These are phyloP conservation scores for Malassezia obtusa DNA, from an alignment of 1,284 basidiomycete species.

Conservation along the genomic window DNA sequence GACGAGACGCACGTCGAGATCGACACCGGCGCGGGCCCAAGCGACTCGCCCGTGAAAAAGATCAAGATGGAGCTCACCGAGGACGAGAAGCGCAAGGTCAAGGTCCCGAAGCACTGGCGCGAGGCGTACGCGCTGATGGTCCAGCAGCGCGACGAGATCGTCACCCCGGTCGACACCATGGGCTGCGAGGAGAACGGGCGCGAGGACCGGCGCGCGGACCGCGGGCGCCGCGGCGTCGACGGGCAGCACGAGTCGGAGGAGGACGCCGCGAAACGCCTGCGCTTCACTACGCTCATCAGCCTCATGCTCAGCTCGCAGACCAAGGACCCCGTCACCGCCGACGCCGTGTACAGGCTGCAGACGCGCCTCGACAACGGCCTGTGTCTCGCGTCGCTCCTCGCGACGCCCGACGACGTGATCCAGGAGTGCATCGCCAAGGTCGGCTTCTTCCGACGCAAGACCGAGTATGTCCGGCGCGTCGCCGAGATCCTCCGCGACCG, in stretches of 20 bases:
- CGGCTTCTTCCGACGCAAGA: conserved; percentile 84
- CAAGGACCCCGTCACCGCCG: conserved; percentile 63
- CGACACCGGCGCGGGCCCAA: background rate
- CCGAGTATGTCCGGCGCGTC: conserved; percentile 49
- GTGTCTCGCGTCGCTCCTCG: conserved; percentile 62
- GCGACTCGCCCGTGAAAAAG: conserved; percentile 27
- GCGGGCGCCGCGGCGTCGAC: conserved; percentile 8
- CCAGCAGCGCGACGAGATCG: conserved; percentile 30
- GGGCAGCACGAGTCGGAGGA: conserved; percentile 21
- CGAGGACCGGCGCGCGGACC: conserved; percentile 27
- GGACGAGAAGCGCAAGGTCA: conserved; percentile 23
- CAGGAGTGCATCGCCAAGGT: conserved; percentile 73
- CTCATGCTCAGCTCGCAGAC: conserved; percentile 85
- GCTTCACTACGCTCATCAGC: conserved; percentile 76
- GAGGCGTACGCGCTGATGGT: conserved; percentile 23
- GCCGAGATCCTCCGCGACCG: conserved; percentile 24
- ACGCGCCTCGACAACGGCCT: conserved; percentile 65
- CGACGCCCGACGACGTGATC: conserved; percentile 59
- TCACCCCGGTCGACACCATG: conserved; percentile 47
- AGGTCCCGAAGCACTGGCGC: conserved; percentile 32
- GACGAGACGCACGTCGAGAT: background rate
- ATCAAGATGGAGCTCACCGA: conserved; percentile 40
- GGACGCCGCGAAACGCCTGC: conserved; percentile 55
- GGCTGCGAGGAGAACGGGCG: conserved; percentile 44
- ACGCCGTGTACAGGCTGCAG: conserved; percentile 70